These are phyloP conservation scores for Isabelozyma gotoi DNA, from an alignment of 805 yeast genomes.

Conservation along the genomic window DNA sequence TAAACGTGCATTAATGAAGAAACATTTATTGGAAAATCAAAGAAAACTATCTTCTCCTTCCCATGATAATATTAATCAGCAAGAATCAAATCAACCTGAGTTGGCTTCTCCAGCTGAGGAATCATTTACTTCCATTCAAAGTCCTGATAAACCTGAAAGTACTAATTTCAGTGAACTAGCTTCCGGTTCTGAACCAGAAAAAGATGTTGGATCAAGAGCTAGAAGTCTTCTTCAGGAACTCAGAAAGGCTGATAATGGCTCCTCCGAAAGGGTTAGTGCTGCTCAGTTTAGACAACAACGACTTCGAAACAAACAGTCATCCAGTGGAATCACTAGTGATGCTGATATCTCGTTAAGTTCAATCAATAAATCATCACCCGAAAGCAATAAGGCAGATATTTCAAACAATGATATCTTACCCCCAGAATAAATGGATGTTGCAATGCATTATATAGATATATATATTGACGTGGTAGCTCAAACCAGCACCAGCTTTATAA, in stretches of 20 bases:
- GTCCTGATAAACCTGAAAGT: constrained; percentile 1
- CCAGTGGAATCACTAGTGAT: neutral
- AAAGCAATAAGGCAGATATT: neutral
- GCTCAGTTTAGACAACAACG: constrained; percentile 46
- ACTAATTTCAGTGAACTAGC: constrained; percentile 3
- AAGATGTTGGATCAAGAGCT: constrained; percentile 54
- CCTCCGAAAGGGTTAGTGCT: constrained; percentile 28
- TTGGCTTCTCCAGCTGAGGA: constrained; percentile 4
- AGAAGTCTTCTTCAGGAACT: constrained; percentile 61
- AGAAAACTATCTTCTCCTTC: constrained; percentile 7
- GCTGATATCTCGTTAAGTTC: constrained; percentile 2
- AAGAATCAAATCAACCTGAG: constrained; percentile 11
- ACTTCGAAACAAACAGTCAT: constrained; percentile 19
- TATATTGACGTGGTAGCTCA: too few species aligned
- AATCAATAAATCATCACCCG: neutral
- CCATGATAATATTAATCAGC: constrained; percentile 5
- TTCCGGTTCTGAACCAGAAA: constrained; percentile 3
- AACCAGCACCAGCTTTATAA: neutral
- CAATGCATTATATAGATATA: too few species aligned
- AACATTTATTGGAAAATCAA: constrained; percentile 47
- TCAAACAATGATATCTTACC: neutral
- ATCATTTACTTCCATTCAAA: neutral
- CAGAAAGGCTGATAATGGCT: constrained; percentile 35
- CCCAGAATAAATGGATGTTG: neutral
- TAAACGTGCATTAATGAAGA: constrained; percentile 74